Percentiles rank a stretch among this genome's conserved stretches.
phyloP scores from a whole-genome alignment of 2,329 filamentous ascomycete genomes.

The Venturia nashicola region DNA sequence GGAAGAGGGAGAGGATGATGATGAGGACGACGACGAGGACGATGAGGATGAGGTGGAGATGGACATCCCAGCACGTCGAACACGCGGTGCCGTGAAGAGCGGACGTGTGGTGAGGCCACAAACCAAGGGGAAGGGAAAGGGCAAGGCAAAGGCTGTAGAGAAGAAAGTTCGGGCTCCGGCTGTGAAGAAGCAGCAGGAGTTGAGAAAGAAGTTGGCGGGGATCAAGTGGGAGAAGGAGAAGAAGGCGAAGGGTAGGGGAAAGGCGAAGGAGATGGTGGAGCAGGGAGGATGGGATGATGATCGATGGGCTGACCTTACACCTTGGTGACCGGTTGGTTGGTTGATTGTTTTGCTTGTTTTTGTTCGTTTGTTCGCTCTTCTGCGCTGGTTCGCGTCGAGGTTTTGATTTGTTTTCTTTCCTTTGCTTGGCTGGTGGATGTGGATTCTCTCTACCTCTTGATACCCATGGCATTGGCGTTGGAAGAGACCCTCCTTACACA shows the following conservation, averaged over 20 bases:
- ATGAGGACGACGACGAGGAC: not conserved
- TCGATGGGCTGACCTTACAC: not conserved
- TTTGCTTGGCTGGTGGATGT: not conserved
- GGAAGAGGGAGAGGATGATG: not conserved
- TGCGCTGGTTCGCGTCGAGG: not conserved
- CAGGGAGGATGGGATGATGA: not conserved
- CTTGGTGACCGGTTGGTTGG: not conserved
- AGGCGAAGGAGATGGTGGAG: not conserved
- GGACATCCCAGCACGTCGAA: not conserved
- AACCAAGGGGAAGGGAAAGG: not conserved
- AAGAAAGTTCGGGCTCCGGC: not conserved
- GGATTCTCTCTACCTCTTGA: not conserved
- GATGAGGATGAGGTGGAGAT: not conserved
- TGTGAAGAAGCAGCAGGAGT: not conserved
- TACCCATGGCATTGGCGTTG: not conserved
- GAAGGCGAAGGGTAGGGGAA: not conserved
- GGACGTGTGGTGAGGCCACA: not conserved
- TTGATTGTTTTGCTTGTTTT: not conserved
- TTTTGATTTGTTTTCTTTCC: not conserved
- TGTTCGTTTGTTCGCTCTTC: not conserved
- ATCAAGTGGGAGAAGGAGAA: not conserved
- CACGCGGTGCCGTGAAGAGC: not conserved
- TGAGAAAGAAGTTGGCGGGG: not conserved
- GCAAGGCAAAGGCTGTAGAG: not conserved
- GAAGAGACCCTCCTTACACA: not conserved